Percentiles rank a stretch among this genome's conserved stretches.
Evolutionary conservation across 1,284 basidiomycete genomes (phyloP).

Genomic region (Irpex rosettiformis): DNA sequence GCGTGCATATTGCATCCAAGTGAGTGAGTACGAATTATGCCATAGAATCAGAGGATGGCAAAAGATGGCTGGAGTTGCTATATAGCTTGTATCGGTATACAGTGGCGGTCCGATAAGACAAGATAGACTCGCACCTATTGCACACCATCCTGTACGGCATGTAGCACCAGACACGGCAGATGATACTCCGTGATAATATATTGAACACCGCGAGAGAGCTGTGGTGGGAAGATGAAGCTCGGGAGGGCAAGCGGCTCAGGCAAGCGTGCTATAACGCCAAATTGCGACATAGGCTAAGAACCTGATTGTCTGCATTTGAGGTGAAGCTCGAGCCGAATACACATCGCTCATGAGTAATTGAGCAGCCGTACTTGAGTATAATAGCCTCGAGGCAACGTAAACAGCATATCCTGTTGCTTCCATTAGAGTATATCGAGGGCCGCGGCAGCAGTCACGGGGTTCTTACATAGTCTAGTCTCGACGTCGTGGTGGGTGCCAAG

Average conservation of each 20-base stretch:
- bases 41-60: conserved; percentile 3
- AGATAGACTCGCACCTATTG: background rate
- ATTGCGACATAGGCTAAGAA: conserved; percentile 6
- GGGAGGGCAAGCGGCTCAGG: background rate
- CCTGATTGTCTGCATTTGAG: background rate
- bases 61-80: background rate
- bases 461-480: too few relatives aligned
- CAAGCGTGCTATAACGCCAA: background rate
- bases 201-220: background rate
- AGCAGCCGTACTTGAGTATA: background rate
- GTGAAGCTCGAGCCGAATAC: background rate
- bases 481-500: too few relatives aligned
- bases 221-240: background rate
- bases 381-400: background rate
- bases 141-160: conserved; percentile 6
- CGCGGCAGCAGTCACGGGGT: too few relatives aligned
- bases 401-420: background rate
- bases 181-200: background rate
- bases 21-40: conserved; percentile 2
- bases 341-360: background rate
- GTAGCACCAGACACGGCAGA: background rate
- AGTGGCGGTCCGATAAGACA: background rate
- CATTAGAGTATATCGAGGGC: too few relatives aligned
- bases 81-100: background rate
- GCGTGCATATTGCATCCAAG: conserved; percentile 1